phyloP scores from a whole-genome alignment of 257 asterid species.

The Plantago major region DNA sequence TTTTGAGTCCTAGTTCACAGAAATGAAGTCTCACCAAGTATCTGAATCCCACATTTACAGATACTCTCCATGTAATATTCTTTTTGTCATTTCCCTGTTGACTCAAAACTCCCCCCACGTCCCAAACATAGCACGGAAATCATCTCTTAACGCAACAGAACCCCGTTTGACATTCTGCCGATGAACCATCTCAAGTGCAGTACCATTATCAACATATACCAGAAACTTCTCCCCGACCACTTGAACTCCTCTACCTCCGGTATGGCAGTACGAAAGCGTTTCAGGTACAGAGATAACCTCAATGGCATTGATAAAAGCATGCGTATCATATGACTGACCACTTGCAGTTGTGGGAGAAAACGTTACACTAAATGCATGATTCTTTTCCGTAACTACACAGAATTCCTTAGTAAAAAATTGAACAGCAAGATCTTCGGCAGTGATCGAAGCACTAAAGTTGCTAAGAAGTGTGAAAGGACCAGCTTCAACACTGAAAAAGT shows the following conservation, averaged over 20 bases:
- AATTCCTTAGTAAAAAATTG: constrained; percentile 41
- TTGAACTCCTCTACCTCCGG: constrained; percentile 30
- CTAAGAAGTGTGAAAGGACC: constrained; percentile 36
- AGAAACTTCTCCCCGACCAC: constrained; percentile 45
- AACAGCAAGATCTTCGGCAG: constrained; percentile 36
- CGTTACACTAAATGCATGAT: constrained; percentile 28
- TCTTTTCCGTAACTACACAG: constrained; percentile 33
- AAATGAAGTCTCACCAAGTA: constrained; percentile 62
- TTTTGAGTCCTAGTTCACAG: constrained; percentile 21
- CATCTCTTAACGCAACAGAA: constrained; percentile 29
- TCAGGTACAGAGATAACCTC: constrained; percentile 39
- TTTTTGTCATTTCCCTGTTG: constrained; percentile 17
- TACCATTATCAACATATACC: constrained; percentile 42
- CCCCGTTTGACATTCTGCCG: constrained; percentile 41
- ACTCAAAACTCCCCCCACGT: constrained; percentile 34
- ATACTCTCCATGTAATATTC: constrained; percentile 31
- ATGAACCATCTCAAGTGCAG: constrained; percentile 57
- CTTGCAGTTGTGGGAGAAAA: constrained; percentile 32
- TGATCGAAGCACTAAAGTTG: constrained; percentile 41
- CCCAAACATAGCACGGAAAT: constrained; percentile 33
- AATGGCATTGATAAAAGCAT: constrained; percentile 55
- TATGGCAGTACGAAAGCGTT: constrained; percentile 35
- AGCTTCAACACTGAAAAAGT: constrained; percentile 38
- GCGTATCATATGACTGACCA: constrained; percentile 10
- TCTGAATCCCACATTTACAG: constrained; percentile 58